Conservation (phyloP, 2,329 filamentous ascomycete genomes). For the Calonectria honghensis region DNA sequence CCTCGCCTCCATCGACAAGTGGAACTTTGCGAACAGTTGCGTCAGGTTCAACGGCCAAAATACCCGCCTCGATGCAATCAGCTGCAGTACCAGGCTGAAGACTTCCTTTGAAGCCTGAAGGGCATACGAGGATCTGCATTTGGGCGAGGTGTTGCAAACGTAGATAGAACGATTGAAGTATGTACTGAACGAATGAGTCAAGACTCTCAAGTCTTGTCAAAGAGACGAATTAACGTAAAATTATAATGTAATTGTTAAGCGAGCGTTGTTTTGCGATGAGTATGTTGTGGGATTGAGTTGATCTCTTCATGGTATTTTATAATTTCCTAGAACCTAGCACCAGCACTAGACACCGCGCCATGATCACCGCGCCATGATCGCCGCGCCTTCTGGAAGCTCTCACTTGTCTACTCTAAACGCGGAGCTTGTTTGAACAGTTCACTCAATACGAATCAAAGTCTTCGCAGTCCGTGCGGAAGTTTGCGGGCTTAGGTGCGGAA, state of each 20-base stretch:
- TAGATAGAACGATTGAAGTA: not conserved
- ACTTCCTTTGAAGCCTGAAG: constrained; percentile 73
- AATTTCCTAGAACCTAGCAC: not conserved
- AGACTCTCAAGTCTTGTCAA: not conserved
- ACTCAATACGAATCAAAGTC: not conserved
- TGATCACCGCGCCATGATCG: not conserved
- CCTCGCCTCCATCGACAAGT: constrained; percentile 72
- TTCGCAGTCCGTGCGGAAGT: too few relatives aligned
- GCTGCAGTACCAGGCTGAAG: constrained; percentile 69
- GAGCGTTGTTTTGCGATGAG: constrained; percentile 31
- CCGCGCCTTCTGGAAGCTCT: not conserved
- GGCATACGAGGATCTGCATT: constrained; percentile 67
- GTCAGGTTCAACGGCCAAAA: constrained; percentile 65
- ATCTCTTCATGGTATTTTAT: not conserved
- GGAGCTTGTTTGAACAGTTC: not conserved
- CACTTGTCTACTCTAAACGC: not conserved
- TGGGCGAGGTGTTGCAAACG: not conserved
- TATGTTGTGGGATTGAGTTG: not conserved
- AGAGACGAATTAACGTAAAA: not conserved
- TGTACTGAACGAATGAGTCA: not conserved
- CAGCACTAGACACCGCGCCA: not conserved
- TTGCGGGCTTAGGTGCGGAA: not conserved
- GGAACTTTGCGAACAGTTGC: constrained; percentile 68
- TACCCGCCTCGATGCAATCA: constrained; percentile 69
- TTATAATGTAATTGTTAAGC: not conserved